Evolutionary conservation across 2,329 filamentous ascomycete species (phyloP), one percentile per base, ranked within the genome.

Genomic region (Aspergillus latus): DNA sequence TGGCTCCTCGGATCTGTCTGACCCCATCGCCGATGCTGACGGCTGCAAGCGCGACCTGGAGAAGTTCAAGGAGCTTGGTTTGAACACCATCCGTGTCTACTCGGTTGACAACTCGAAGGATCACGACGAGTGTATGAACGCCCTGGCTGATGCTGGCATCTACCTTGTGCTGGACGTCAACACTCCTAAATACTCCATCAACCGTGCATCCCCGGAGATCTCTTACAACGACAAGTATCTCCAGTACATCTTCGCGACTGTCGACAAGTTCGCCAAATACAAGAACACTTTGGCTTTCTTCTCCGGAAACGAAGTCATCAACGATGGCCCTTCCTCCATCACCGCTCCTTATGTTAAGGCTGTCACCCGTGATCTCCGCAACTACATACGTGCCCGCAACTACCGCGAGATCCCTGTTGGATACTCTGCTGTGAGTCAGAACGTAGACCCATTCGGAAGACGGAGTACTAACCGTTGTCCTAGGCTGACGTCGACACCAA

Each of bases 51-150:
- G 92, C 63, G 91, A 96, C 70, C 88, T 96, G 65, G 76, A 78
- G 50, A 81, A 90, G 72, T 96, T 96, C 85, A 84, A 90, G 79
- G 84, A 91, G 64, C 82, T 97, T 49, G 91, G 92, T 47, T 80
- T 96, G 77, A 97, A 97, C 81, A 92, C 91, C 28, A 82, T 97
- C 70, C 92, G 92, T 74, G 89, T 96, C 60, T 97, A 96, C 82
- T 91, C 88, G 13, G 87, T 95, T 64, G 92, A 97, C 80, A 96
- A 96, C 82, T 87, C 86, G 49, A 78, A 81, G 66, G 77, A 88
- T 74, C 92, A 97, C 77, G 87, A 92, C 67, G 82, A 85, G 60
- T 97, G 92, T 81, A 97, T 97, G 92, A 79, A 82, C 59, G 81
- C 83, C 45, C 82, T 96, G 59, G 87, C 85, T 51, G 88, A 89